Conservation (phyloP, 2,329 filamentous ascomycete genomes). For the Penicillium sumatraense region DNA sequence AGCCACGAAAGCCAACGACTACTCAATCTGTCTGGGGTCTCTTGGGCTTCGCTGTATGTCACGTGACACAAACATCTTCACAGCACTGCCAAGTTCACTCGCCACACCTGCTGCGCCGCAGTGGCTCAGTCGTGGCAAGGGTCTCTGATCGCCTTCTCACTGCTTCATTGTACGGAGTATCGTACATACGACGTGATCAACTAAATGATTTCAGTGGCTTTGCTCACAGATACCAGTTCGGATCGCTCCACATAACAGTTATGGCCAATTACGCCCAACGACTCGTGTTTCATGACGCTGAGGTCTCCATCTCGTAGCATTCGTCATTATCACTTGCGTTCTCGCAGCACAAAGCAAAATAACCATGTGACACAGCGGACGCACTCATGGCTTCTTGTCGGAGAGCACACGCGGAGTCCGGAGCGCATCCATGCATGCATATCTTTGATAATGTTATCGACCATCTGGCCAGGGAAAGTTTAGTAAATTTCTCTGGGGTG, state of each 20-base stretch:
- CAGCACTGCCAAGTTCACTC: background rate
- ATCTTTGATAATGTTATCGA: background rate
- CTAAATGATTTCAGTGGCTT: no score
- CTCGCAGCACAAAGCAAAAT: constrained; percentile 1
- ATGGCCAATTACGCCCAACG: background rate
- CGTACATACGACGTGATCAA: no score
- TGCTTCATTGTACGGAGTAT: no score
- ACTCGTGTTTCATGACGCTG: background rate
- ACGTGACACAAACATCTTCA: background rate
- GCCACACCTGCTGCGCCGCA: background rate
- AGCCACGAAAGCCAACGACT: no score
- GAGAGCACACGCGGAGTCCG: background rate
- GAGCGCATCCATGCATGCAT: background rate
- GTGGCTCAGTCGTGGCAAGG: background rate
- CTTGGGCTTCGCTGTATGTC: background rate
- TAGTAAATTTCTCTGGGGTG: background rate
- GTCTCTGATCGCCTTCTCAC: background rate
- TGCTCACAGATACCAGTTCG: background rate
- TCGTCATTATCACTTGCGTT: background rate
- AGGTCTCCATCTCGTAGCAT: background rate
- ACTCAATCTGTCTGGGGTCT: no score
- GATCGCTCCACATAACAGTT: background rate
- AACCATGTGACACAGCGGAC: constrained; percentile 6
- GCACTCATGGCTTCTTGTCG: background rate
- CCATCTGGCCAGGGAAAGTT: constrained; percentile 8